Base-by-base conservation (phyloP, 768 basidiomycete species). In the Phlegmacium glaucopus region DNA sequence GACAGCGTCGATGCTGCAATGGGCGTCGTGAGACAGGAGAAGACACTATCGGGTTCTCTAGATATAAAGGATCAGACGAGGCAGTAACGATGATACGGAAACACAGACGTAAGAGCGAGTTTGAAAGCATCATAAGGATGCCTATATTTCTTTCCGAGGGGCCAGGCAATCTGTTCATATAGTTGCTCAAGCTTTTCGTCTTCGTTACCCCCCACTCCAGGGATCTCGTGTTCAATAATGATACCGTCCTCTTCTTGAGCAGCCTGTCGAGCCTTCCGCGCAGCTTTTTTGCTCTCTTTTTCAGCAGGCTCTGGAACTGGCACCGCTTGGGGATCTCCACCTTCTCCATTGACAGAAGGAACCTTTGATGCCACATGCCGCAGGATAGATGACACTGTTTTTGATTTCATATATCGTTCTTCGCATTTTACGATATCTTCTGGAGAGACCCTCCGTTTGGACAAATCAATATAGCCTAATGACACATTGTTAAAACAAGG, bases 401-500 rank as follows among this genome's bases (percentile, higher is more conserved):
- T 96, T 12, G 91, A 94, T 71, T 99, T 99, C 80, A 95, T 93
- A 68, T 91, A 99, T 36, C 92, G 84, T 60, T 97, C 95, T 65
- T 98, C 95, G 71, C 96, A 98, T 70, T 96, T 96, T n/a, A 85
- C 83, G 62, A 99, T 95, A 63, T 98, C 96, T 64, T 99, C 96
- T 2, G 95, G 88, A 3, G 94, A 96, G 4, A 99, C 96, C 56
- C 95, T 87, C 52, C 96, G 85, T 75, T 99, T 99, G 41, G 94
- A 97, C 18, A 98, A 78, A 79, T 99, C 96, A 63, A 99, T 99
- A 70, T 99, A 98, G 9, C 95, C 94, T 95, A 35, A 10, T 42
- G 29, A 7, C 25, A 2, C 13, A 34, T 29, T 27, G 6, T 47
- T 27, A 15, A 17, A n/a, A 47, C n/a, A 53, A 15, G 1, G n/a